phyloP scores from a whole-genome alignment of 2,329 filamentous ascomycete species.

The Cladosporium sp. region DNA sequence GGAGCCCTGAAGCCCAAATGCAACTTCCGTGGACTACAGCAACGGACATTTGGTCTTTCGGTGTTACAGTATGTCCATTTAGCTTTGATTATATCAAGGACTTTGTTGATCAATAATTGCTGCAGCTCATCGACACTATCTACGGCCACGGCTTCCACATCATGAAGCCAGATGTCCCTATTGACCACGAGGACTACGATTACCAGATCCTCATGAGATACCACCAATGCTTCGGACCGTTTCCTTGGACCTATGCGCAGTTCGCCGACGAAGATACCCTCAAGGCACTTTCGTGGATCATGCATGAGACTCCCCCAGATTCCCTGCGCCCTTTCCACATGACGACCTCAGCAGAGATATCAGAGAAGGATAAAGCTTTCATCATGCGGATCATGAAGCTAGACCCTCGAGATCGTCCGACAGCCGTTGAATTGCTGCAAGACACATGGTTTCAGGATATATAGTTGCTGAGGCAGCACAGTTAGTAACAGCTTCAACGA shows the following conservation, averaged over 20 bases:
- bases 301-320: conserved; percentile 17
- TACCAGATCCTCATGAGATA: conserved; percentile 29
- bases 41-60: conserved; percentile 44
- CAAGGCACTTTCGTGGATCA: conserved; percentile 4
- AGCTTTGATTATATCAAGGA: not conserved
- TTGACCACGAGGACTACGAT: conserved; percentile 29
- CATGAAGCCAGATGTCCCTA: conserved; percentile 25
- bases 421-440: conserved; percentile 40
- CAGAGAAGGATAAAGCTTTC: conserved; percentile 38
- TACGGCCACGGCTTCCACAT: conserved; percentile 31
- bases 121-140: conserved; percentile 33
- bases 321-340: conserved; percentile 25
- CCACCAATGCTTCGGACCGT: conserved; percentile 31
- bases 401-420: conserved; percentile 45
- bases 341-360: conserved; percentile 33
- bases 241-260: conserved; percentile 28
- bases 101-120: not conserved
- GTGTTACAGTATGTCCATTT: conserved; percentile 34
- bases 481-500: not conserved
- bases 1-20: conserved; percentile 39
- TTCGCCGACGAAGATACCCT: conserved; percentile 26
- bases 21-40: conserved; percentile 38
- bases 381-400: conserved; percentile 48
- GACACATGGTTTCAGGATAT: conserved; percentile 40
- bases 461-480: not conserved